Evolutionary conservation across 2,329 filamentous ascomycete genomes (phyloP), one percentile per base, ranked within the genome.

Genomic region (Calonectria leucothoes): DNA sequence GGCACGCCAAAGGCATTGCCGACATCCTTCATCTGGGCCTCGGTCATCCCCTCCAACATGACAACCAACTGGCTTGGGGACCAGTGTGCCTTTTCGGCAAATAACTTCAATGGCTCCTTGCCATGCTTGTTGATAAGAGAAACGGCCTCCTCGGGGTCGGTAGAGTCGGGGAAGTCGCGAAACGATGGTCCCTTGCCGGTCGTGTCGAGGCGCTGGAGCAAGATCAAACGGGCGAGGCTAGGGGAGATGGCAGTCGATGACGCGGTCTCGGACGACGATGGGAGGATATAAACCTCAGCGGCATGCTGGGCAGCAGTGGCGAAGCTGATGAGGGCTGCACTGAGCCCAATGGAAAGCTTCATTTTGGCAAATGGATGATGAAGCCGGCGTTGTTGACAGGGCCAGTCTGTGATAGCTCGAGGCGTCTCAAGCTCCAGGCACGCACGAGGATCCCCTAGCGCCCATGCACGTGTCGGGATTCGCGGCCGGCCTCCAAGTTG

Each of bases 111-210:
- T 8, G 88, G 83, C 35, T 84, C 80, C 74, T 89, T 90, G 74
- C 91, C 92, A 82, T 91, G 94, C 64, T 85, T 85, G 79, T 91
- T 91, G 79, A 95, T 85, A 76, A 90, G 84, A 63, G 86, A 84
- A 48, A 94, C 83, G 11, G 89, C 88, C 51, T 90, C 87, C 71
- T 88, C 85, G 29, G 79, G 66, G 57, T 85, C 81, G 72, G 85
- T 76, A 39, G 82, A 83, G 33, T 84, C 81, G 45, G 85, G 87
- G 66, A 88, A 85, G 78, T 87, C 88, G 81, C 84, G 87, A 79
- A 85, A 85, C 76, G 85, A 86, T 76, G 87, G 87, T 75, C 86
- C 88, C 79, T 86, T 87, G 79, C 86, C 84, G 39, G 85, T 82
- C 69, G 85, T 84, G 23, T 86, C 86, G 71, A 91, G 83, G 66